A percentile compares a stretch with the other conserved stretches of the same genome.
Evolutionary conservation across 140 eudicot genomes (phyloP).

Genomic region (Ambrosia hybrid): DNA sequence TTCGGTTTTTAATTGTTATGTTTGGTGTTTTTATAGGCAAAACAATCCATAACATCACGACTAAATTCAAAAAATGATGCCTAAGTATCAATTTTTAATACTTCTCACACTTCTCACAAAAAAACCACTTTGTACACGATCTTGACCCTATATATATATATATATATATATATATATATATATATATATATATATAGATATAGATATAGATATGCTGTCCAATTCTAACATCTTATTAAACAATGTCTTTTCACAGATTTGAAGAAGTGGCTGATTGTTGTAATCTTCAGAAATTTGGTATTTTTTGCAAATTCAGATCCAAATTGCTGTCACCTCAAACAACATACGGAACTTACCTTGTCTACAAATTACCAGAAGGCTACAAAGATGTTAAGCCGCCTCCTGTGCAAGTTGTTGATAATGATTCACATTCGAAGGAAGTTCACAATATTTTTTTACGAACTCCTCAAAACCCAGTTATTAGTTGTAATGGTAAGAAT

Average conservation of each 20-base stretch:
- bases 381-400: not conserved
- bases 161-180: no score
- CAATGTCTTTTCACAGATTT: not conserved
- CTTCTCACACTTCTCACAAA: no score
- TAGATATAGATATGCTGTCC: no score
- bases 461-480: constrained; percentile 7
- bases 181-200: no score
- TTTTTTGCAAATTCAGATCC: not conserved
- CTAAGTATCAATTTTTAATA: no score
- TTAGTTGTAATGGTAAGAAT: not conserved
- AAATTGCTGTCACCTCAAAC: not conserved
- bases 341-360: constrained; percentile 13
- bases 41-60: no score
- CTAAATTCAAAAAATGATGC: no score
- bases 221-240: constrained; percentile 2
- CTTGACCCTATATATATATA: no score
- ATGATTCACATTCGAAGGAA: not conserved
- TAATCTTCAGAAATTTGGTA: not conserved
- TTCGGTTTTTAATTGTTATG: no score
- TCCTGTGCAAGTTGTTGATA: constrained; percentile 18
- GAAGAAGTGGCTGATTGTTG: constrained; percentile 6
- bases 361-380: constrained; percentile 1
- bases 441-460: not conserved
- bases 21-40: no score
- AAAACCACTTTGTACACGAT: no score